phyloP scores from a whole-genome alignment of 2,329 filamentous ascomycete genomes.

The Periconia digitata region DNA sequence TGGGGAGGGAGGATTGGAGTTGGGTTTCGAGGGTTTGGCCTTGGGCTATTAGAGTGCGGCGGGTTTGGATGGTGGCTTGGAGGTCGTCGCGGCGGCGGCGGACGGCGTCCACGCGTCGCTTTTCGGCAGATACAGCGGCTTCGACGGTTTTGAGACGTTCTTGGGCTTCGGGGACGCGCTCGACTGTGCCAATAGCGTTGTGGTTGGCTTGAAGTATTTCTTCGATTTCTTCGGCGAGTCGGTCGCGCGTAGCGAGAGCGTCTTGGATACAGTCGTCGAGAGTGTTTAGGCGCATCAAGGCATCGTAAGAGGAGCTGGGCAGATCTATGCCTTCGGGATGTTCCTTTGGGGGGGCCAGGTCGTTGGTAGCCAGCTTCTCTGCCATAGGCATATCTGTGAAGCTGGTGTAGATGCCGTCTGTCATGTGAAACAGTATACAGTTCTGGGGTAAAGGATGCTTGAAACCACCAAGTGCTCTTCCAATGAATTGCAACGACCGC shows the following conservation, averaged over 20 bases:
- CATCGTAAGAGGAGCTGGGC: constrained; percentile 80
- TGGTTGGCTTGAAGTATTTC: constrained; percentile 44
- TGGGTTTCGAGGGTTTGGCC: constrained; percentile 63
- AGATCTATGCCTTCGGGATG: constrained; percentile 52
- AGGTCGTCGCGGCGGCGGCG: constrained; percentile 68
- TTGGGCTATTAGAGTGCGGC: constrained; percentile 67
- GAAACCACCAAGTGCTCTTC: constrained; percentile 61
- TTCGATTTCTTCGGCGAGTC: constrained; percentile 78
- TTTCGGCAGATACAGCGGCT: constrained; percentile 62
- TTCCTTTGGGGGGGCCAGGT: constrained; percentile 37
- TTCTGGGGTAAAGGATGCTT: constrained; percentile 77
- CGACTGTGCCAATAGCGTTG: constrained; percentile 37
- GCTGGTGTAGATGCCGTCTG: constrained; percentile 83
- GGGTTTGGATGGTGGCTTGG: constrained; percentile 63
- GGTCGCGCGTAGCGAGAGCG: constrained; percentile 74
- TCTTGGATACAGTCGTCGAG: constrained; percentile 91
- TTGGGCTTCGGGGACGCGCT: constrained; percentile 46
- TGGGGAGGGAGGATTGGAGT: constrained; percentile 62
- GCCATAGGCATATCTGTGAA: constrained; percentile 64
- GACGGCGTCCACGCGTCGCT: constrained; percentile 64
- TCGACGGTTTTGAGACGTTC: constrained; percentile 49
- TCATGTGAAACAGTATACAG: constrained; percentile 80
- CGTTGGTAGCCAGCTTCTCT: constrained; percentile 29
- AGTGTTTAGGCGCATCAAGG: constrained; percentile 83
- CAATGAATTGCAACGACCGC: constrained; percentile 75